phyloP scores from a whole-genome alignment of 225 moss, liverwort and hornwort genomes.

The Antitrichia curtipendula region DNA sequence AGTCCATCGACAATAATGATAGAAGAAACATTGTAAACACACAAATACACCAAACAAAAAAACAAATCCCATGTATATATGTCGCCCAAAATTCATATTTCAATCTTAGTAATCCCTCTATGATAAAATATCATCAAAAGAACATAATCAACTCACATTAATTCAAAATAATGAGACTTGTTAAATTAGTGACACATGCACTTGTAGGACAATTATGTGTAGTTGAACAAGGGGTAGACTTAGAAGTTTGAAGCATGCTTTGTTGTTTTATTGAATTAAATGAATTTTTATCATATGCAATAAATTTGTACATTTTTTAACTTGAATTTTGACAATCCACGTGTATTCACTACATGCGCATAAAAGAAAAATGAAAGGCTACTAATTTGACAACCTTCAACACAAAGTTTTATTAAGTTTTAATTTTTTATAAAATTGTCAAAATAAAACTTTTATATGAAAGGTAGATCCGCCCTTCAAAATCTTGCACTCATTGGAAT shows the following conservation, averaged over 20 bases:
- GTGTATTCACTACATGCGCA: fast-evolving
- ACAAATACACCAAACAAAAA: not conserved
- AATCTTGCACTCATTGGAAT: too few species aligned
- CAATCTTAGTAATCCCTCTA: fast-evolving
- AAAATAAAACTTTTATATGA: too few species aligned
- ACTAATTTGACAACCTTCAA: too few species aligned
- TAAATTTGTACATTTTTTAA: not conserved
- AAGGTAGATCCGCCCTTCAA: too few species aligned
- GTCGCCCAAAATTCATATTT: not conserved
- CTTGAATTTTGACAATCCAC: not conserved
- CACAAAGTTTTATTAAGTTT: too few species aligned
- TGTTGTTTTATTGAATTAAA: not conserved
- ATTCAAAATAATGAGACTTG: not conserved
- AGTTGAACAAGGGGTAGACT: not conserved
- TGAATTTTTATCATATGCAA: not conserved
- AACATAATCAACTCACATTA: fast-evolving
- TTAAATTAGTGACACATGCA: not conserved
- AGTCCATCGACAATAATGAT: fast-evolving
- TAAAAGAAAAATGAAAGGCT: not conserved
- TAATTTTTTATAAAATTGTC: too few species aligned
- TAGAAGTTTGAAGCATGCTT: not conserved
- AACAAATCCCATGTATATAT: fast-evolving
- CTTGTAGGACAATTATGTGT: not conserved
- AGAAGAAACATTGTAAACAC: not conserved
- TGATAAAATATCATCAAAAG: not conserved